phyloP scores from a whole-genome alignment of 768 basidiomycete genomes.

The Dioszegia crocea region DNA sequence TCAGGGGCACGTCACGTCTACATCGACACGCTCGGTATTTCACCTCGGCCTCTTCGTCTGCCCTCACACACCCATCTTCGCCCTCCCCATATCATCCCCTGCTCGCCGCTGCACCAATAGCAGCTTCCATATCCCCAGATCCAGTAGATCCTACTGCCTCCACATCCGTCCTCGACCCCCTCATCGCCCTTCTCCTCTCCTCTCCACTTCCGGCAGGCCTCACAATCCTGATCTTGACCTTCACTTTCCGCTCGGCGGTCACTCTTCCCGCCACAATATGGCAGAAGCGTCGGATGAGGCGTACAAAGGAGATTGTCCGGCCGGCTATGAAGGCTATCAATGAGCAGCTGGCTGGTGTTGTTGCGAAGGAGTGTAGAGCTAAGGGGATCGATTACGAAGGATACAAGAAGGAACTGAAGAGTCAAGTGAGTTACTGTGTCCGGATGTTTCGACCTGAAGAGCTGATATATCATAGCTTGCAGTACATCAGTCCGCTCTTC shows the following conservation, averaged over 20 bases:
- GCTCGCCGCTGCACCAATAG: not conserved
- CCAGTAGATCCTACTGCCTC: not conserved
- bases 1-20: too few relatives aligned
- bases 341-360: slow-evolving; percentile 26
- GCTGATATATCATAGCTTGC: slow-evolving; percentile 25
- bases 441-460: too few relatives aligned
- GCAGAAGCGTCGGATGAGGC: slow-evolving; percentile 38
- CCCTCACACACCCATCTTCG: not conserved
- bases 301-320: slow-evolving; percentile 38
- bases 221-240: slow-evolving; percentile 48
- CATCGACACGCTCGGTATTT: not conserved
- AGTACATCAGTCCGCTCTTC: slow-evolving; percentile 26
- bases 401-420: slow-evolving; percentile 44
- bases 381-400: slow-evolving; percentile 43
- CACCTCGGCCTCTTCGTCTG: not conserved
- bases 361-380: slow-evolving; percentile 41
- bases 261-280: slow-evolving; percentile 50
- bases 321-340: slow-evolving; percentile 44
- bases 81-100: not conserved
- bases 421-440: slow-evolving; percentile 31
- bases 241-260: slow-evolving; percentile 38
- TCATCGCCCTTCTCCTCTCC: slow-evolving; percentile 30
- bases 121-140: not conserved
- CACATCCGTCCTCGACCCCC: slow-evolving; percentile 20
- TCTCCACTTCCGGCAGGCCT: slow-evolving; percentile 29